A percentile compares a stretch with the other conserved stretches of the same genome.
Evolutionary conservation across 2,329 filamentous ascomycete genomes (phyloP).

Genomic region (Pestalotiopsis sp.): DNA sequence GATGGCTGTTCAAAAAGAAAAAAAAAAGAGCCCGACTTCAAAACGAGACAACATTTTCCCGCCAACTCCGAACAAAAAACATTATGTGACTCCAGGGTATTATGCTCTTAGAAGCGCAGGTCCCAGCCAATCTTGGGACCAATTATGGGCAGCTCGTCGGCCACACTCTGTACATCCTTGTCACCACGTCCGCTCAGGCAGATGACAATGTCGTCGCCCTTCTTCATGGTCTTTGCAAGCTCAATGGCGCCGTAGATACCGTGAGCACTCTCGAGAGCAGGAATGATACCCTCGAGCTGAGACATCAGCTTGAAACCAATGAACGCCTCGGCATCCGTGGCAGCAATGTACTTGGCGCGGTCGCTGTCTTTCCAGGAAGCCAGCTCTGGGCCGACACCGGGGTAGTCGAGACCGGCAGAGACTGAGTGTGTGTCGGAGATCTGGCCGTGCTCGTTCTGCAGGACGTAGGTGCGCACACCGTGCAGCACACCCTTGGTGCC

Average conservation of each 20-base stretch:
- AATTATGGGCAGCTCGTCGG: conserved; percentile 85
- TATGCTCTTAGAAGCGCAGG: conserved; percentile 53
- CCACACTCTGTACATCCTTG: conserved; percentile 98
- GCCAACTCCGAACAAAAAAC: conserved; percentile 7
- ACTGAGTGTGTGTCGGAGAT: conserved; percentile 95
- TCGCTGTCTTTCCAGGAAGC: conserved; percentile 88
- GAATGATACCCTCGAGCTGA: conserved; percentile 94
- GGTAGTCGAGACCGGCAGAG: conserved; percentile 95
- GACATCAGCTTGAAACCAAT: conserved; percentile 81
- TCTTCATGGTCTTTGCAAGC: conserved; percentile 87
- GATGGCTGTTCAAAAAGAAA: neutral
- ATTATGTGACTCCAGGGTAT: neutral
- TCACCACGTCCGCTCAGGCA: conserved; percentile 92
- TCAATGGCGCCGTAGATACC: conserved; percentile 87
- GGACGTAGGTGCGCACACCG: conserved; percentile 91
- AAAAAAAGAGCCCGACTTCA: neutral
- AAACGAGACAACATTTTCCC: conserved; percentile 1
- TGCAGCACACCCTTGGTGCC: conserved; percentile 92
- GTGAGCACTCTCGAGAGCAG: conserved; percentile 90
- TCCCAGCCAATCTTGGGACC: conserved; percentile 85
- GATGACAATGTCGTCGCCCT: conserved; percentile 88
- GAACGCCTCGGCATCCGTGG: conserved; percentile 90
- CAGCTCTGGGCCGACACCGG: conserved; percentile 92
- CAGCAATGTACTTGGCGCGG: conserved; percentile 84
- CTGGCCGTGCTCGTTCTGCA: conserved; percentile 91